Conservation (phyloP, 306 rosid genomes). For the peach (Prunus persica) region Prunus_persica_NCBIv2 NC_034010.1:4453501-4454000, state of each 20-base stretch:
- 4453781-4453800: not conserved
- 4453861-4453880: too few species aligned
- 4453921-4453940: too few species aligned
- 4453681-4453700: not conserved
- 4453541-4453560: not conserved
- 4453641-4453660: fast-evolving
- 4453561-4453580: fast-evolving
- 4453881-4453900: too few species aligned
- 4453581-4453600: not conserved
- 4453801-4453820: too few species aligned
- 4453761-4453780: not conserved
- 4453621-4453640: not conserved
- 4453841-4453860: too few species aligned
- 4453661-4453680: not conserved
- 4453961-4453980: too few species aligned
- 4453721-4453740: fast-evolving
- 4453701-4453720: not conserved
- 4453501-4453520: not conserved
- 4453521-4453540: not conserved
- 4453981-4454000: too few species aligned
- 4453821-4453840: too few species aligned
- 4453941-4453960: too few species aligned
- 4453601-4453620: not conserved
- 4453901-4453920: too few species aligned
- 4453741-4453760: not conserved